Evolutionary conservation across 495 filamentous ascomycete species (phyloP), one percentile per base, ranked within the genome.

Genomic region (Sporormia fimetaria): DNA sequence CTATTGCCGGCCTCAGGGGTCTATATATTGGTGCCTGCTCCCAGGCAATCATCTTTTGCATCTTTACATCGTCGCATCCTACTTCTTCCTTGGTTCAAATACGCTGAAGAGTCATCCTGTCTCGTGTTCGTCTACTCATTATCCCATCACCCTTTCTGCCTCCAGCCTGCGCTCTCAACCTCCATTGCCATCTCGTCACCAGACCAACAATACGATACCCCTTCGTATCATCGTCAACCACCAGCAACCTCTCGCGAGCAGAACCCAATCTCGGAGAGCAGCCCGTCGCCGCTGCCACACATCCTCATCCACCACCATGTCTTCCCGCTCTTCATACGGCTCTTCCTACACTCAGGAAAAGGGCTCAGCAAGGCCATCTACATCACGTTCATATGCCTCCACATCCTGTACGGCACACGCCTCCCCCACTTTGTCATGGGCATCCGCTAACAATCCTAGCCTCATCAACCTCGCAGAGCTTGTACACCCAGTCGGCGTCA

Each of bases 1-100:
- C 21, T 33, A 41, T 41, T 18, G 28, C 26, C 40, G 51, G 51
- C 51, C 51, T 54, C 51, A 49, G 41, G 41, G 21, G 29, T 48
- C 39, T 49, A 27, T 18, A 7, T 45, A 48, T 49, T 17, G 33
- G 33, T 7, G n/a, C 21, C 29, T 4, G 22, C 11, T 16, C 27
- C 8, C 5, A 18, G 6, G 3, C 31, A 11, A 40, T 39, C 21
- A 14, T 33, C 45, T 46, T 41, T 27, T 42, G 5, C 21, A 22
- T n/a, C 31, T 22, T 44, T 30, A 26, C 28, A 29, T 9, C 37
- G 29, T 14, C 44, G 27, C 24, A 29, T 24, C 34, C 12, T 14
- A 26, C 33, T 29, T n/a, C 24, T n/a, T n/a, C n/a, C n/a, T n/a
- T n/a, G n/a, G n/a, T n/a, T n/a, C n/a, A n/a, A n/a, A n/a, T n/a